These are phyloP conservation scores for Xylaria digitata DNA, from an alignment of 2,329 filamentous ascomycete species.

Conservation along the genomic window DNA sequence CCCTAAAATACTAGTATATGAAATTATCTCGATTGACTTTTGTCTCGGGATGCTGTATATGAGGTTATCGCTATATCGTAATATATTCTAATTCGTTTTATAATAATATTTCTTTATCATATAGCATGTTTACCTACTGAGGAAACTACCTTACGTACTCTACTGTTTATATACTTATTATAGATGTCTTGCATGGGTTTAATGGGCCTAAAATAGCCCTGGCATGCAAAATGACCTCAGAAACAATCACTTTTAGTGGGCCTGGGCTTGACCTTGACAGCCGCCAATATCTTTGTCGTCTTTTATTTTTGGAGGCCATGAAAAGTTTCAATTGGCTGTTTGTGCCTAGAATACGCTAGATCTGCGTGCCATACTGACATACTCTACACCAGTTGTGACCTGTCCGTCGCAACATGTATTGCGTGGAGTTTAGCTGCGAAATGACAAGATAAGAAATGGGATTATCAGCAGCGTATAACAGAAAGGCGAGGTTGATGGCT, in stretches of 20 bases:
- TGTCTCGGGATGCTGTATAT: conserved; percentile 23
- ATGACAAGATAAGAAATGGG: not conserved
- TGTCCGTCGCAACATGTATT: too few relatives aligned
- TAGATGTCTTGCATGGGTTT: conserved; percentile 19
- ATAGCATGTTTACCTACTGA: too few relatives aligned
- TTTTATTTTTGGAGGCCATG: not conserved
- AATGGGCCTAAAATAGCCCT: conserved; percentile 14
- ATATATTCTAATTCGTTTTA: too few relatives aligned
- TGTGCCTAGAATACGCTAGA: not conserved
- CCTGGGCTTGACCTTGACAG: not conserved
- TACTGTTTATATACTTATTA: too few relatives aligned
- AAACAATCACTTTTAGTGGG: conserved; percentile 11
- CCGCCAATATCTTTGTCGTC: not conserved
- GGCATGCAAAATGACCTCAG: conserved; percentile 27
- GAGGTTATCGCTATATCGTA: not conserved
- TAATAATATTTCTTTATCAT: not conserved
- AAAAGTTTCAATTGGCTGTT: not conserved
- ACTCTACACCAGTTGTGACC: not conserved
- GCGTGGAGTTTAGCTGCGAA: not conserved
- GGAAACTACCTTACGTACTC: too few relatives aligned
- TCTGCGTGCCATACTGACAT: not conserved
- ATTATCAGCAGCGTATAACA: not conserved
- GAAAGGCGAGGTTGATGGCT: not conserved
- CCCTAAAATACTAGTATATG: not conserved
- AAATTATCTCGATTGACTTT: conserved; percentile 2